These are phyloP conservation scores for Cryptosporidium felis DNA, from an alignment of 169 alveolate genomes.

Conservation along the genomic window DNA sequence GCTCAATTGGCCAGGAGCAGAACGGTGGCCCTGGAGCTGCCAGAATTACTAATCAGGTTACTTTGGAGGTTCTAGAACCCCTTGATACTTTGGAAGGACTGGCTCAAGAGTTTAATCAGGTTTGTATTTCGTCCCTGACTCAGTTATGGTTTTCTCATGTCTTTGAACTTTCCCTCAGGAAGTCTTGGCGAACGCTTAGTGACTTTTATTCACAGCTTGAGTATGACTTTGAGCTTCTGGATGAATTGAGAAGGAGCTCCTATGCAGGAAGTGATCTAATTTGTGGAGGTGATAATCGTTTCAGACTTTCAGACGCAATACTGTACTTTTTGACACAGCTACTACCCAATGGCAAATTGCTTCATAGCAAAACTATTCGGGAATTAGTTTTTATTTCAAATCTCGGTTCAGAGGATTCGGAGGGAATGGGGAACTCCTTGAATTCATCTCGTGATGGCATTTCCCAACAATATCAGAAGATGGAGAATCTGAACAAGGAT, in stretches of 20 bases:
- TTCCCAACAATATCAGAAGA: no score
- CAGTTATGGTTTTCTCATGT: conserved; percentile 35
- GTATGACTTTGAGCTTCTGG: conserved; percentile 38
- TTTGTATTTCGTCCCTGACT: background rate
- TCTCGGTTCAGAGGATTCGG: background rate
- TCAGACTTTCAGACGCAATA: background rate
- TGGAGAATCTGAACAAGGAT: no score
- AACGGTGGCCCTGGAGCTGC: no score
- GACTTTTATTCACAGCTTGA: background rate
- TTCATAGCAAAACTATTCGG: conserved; percentile 2
- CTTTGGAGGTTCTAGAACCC: no score
- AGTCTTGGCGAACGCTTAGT: no score
- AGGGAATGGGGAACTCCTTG: no score
- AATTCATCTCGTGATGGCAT: no score
- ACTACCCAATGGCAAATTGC: background rate
- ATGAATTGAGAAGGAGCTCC: conserved; percentile 20
- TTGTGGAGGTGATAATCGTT: no score
- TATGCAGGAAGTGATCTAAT: no score
- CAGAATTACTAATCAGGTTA: no score
- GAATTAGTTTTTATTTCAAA: conserved; percentile 13
- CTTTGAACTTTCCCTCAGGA: conserved; percentile 10
- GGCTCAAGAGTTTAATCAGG: background rate
- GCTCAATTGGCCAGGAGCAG: no score
- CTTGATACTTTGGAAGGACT: no score
- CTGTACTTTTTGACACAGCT: conserved; percentile 39